A percentile compares a stretch with the other conserved stretches of the same genome.
Evolutionary conservation across 306 rosid genomes (phyloP).

Genomic region (Vicia faba): DNA sequence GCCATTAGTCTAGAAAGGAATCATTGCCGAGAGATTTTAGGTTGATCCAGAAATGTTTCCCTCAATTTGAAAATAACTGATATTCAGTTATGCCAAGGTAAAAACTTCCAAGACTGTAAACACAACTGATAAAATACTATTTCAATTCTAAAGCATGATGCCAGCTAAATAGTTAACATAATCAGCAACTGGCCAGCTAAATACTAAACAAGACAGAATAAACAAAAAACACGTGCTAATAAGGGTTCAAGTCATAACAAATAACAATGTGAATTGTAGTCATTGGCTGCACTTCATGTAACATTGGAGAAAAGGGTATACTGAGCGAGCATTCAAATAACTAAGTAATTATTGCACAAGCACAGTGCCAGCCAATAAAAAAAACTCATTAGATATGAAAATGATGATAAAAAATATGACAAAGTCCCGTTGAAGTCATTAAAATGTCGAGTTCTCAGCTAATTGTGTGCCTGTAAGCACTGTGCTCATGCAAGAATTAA

Average conservation of each 20-base stretch:
- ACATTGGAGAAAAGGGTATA: conserved; percentile 19
- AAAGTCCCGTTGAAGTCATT: neutral
- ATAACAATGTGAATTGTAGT: conserved; percentile 3
- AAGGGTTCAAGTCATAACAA: conserved; percentile 2
- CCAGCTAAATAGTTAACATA: conserved; percentile 7
- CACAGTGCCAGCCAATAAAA: neutral
- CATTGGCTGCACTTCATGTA: conserved; percentile 18
- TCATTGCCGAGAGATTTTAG: neutral
- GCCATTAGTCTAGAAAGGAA: conserved; percentile 16
- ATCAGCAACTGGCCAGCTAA: conserved; percentile 1
- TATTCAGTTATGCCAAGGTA: conserved; percentile 19
- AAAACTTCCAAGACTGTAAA: neutral
- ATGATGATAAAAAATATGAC: neutral
- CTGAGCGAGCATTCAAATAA: conserved; percentile 15
- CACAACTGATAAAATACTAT: conserved; percentile 3
- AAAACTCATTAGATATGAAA: neutral
- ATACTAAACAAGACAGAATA: conserved; percentile 20
- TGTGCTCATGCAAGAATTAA: conserved; percentile 1
- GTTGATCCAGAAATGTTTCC: neutral
- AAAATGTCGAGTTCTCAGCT: neutral
- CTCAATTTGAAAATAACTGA: neutral
- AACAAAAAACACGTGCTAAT: conserved; percentile 2
- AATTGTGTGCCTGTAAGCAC: neutral
- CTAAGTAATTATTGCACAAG: neutral
- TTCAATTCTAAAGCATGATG: neutral